These are phyloP conservation scores for Firmiana major DNA, from an alignment of 345 rosid genomes.

Conservation along the genomic window DNA sequence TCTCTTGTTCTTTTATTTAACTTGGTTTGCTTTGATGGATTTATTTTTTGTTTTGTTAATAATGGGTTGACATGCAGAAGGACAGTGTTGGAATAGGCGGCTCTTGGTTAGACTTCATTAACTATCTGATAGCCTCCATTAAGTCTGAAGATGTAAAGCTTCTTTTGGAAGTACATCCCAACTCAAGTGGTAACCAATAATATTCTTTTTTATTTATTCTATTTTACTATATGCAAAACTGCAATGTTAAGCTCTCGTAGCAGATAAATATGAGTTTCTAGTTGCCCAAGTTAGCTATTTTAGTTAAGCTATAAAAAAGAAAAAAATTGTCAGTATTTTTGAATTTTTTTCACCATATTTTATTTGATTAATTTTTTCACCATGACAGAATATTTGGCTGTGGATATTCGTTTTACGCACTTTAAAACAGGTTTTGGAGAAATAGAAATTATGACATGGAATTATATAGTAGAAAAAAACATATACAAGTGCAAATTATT, in stretches of 20 bases:
- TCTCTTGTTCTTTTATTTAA: background rate
- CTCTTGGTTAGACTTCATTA: conserved; percentile 77
- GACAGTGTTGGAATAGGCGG: conserved; percentile 81
- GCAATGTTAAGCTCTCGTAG: background rate
- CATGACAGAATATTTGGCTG: background rate
- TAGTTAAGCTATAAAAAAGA: background rate
- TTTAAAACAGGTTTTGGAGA: background rate
- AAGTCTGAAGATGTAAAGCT: conserved; percentile 75
- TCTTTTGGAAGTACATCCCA: conserved; percentile 38
- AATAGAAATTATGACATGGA: background rate
- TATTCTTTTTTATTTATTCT: background rate
- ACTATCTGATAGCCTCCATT: conserved; percentile 61
- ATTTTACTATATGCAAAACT: background rate
- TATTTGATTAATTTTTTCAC: background rate
- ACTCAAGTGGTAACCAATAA: conserved; percentile 36
- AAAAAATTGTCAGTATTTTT: background rate
- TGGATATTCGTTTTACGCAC: background rate
- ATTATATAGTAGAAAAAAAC: background rate
- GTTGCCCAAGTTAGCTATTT: background rate
- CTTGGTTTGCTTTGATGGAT: background rate
- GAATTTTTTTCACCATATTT: background rate
- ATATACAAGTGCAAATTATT: background rate
- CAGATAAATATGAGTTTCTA: background rate
- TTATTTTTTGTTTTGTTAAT: background rate
- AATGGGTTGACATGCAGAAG: conserved; percentile 44